These are phyloP conservation scores for Magnolia sinica DNA, from an alignment of 164 flowering plant species.

Conservation along the genomic window DNA sequence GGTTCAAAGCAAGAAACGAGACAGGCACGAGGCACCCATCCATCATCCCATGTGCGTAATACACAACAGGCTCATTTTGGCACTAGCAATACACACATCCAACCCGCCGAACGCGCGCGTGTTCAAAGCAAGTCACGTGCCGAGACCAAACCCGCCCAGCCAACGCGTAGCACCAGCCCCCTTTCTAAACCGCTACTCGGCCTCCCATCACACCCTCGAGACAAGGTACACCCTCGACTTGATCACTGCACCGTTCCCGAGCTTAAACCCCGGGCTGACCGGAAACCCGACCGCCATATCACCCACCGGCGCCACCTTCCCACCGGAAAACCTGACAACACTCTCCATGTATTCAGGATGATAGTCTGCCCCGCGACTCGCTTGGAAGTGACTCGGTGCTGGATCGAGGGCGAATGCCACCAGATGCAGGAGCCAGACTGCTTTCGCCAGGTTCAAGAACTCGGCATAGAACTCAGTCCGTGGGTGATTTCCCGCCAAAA, in stretches of 20 bases:
- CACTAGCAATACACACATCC: too few species aligned
- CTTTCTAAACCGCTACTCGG: too few species aligned
- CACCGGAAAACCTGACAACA: conserved; percentile 49
- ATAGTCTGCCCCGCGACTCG: conserved; percentile 73
- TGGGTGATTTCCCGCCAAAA: conserved; percentile 70
- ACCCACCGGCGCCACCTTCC: conserved; percentile 37
- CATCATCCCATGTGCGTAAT: too few species aligned
- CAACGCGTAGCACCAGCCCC: too few species aligned
- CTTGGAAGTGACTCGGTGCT: conserved; percentile 70
- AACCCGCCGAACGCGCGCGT: too few species aligned
- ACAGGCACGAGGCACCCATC: too few species aligned
- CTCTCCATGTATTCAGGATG: conserved; percentile 89
- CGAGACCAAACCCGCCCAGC: too few species aligned
- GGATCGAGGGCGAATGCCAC: conserved; percentile 85
- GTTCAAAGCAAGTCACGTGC: too few species aligned
- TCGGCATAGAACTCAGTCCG: conserved; percentile 70
- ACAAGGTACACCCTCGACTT: conserved; percentile 81
- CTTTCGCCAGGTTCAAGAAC: conserved; percentile 72
- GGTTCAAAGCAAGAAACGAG: too few species aligned
- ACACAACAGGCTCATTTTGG: too few species aligned
- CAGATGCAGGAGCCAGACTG: conserved; percentile 87
- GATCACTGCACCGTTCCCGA: conserved; percentile 57
- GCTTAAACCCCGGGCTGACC: conserved; percentile 87
- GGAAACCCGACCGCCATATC: conserved; percentile 66
- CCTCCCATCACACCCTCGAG: conserved; percentile 14